These are phyloP conservation scores for Paradendryphiella salina DNA, from an alignment of 2,329 filamentous ascomycete genomes.

Conservation along the genomic window DNA sequence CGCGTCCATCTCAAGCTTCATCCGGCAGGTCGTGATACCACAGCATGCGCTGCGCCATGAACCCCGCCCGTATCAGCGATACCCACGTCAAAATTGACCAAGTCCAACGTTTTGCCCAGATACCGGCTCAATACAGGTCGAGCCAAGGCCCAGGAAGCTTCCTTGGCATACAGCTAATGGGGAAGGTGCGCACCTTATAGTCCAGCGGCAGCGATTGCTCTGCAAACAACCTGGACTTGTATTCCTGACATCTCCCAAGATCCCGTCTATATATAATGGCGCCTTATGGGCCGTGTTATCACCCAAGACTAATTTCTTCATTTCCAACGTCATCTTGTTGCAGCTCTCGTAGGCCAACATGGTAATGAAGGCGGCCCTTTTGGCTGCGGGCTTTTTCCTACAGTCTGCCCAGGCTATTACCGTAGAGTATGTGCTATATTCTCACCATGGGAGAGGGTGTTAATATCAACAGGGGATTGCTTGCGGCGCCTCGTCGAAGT, in stretches of 20 bases:
- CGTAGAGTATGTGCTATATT: conserved; percentile 27
- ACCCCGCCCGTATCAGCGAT: conserved; percentile 24
- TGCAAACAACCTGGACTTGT: conserved; percentile 8
- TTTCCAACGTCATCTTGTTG: conserved; percentile 5
- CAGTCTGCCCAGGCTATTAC: conserved; percentile 33
- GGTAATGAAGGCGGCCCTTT: conserved; percentile 30
- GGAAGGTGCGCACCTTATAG: conserved; percentile 19
- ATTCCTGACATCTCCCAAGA: conserved; percentile 17
- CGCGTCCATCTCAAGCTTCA: conserved; percentile 14
- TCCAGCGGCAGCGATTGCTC: conserved; percentile 22
- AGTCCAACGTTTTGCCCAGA: conserved; percentile 17
- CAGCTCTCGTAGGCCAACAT: conserved; percentile 22
- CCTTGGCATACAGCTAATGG: conserved; percentile 26
- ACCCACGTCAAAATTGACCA: conserved; percentile 18
- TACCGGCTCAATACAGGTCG: conserved; percentile 21
- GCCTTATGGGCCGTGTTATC: conserved; percentile 8
- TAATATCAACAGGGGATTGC: conserved; percentile 23
- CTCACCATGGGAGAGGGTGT: neutral
- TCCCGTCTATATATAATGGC: conserved; percentile 22
- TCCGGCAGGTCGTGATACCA: conserved; percentile 27
- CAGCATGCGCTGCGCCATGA: conserved; percentile 13
- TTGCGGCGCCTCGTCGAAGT: conserved; percentile 39
- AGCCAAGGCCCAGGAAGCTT: conserved; percentile 30
- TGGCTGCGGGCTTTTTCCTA: conserved; percentile 34
- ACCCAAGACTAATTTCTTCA: conserved; percentile 8